Conservation (phyloP, 2,329 filamentous ascomycete species). For the Paecilomyces sp. region DNA sequence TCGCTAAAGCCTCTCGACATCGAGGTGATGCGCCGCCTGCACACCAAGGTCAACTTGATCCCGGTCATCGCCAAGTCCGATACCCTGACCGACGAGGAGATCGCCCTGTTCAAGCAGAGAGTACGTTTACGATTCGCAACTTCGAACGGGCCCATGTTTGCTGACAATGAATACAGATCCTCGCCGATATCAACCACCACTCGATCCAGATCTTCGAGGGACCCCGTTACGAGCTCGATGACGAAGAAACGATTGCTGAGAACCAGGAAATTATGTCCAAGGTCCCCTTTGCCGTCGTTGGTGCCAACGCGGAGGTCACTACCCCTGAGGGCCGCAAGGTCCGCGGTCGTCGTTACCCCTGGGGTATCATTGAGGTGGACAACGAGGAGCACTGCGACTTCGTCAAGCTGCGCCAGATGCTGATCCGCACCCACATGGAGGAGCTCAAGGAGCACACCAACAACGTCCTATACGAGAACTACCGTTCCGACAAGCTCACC, state of each 20-base stretch:
- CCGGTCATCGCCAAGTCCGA: conserved; percentile 98
- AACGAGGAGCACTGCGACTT: conserved; percentile 99
- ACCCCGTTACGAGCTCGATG: conserved; percentile 94
- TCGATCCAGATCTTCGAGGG: conserved; percentile 99
- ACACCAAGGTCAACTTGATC: conserved; percentile 99
- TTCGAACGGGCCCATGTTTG: no score
- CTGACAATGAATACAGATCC: conserved; percentile 56
- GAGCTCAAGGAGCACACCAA: conserved; percentile 99
- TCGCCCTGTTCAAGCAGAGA: conserved; percentile 87
- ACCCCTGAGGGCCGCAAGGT: conserved; percentile 91
- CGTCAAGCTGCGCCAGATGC: conserved; percentile 98
- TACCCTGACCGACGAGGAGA: conserved; percentile 95
- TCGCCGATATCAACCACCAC: conserved; percentile 94
- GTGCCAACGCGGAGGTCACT: conserved; percentile 89
- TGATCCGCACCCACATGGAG: conserved; percentile 99
- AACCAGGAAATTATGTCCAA: conserved; percentile 99
- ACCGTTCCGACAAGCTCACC: conserved; percentile 98
- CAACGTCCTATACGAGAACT: conserved; percentile 98
- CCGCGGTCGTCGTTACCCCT: conserved; percentile 91
- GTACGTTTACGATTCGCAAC: conserved; percentile 48
- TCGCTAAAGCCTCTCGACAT: conserved; percentile 97
- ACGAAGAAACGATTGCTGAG: conserved; percentile 98
- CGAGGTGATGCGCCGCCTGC: conserved; percentile 97
- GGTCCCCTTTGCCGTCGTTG: conserved; percentile 96
- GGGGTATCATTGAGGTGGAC: conserved; percentile 98